Base-by-base conservation (phyloP, 305 asterid species). In the Rubia peregrina region DNA sequence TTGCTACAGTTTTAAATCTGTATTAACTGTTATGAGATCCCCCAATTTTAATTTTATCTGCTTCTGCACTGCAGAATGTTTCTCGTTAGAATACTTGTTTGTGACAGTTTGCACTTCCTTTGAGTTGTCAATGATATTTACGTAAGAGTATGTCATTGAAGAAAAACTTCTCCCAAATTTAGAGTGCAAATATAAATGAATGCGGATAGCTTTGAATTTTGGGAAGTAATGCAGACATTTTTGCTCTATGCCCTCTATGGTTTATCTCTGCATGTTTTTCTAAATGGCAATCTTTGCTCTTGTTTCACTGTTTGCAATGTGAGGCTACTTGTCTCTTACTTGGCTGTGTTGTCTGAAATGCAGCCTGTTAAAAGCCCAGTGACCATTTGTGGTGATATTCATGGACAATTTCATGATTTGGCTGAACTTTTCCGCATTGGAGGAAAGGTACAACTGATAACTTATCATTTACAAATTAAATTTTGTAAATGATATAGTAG, bases 301-400 rank as follows among this genome's bases (percentile, higher is more conserved):
- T 55, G 1, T 19, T 36, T 53, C 19, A 19, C 3, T 57, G 73
- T 56, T 41, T 21, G 6, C 51, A 12, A 44, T 57, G 12, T 16
- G 40, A 57, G 16, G 43, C 42, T 42, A 21, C 33, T 57, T 51
- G 44, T 53, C 19, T 12, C 73, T 64, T 74, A 74, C 73, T 62
- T 63, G 49, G 75, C 61, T 78, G 44, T 74, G 81, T 61, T 62
- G 68, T 46, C 75, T 85, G 71, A 13, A 36, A 74, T 85, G 89
- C 97, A 94, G 97, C 99, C 98, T 59, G 98, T 91, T 53, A 91
- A 86, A 86, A 90, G 98, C 77, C 98, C 98, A 41, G 98, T 93
- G 77, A 93, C 98, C 38, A 91, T 93, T 70, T 93, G 98, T 82
- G 98, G 98, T 73, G 98, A 94, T 78, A 91, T 91, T 78, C 98